A percentile compares a stretch with the other conserved stretches of the same genome.
Conservation (phyloP, 345 rosid genomes). For the Arabis alpina region DNA sequence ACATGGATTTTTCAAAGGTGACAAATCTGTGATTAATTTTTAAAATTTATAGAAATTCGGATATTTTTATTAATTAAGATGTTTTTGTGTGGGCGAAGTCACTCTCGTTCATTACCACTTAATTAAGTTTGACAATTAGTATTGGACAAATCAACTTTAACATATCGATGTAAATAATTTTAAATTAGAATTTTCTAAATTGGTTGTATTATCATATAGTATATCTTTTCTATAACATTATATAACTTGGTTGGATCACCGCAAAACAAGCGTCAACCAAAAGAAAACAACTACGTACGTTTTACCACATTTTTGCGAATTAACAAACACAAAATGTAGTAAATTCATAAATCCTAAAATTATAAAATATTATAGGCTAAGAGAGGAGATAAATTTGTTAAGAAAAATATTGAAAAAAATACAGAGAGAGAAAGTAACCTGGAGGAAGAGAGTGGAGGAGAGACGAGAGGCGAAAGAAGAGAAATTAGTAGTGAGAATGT, state of each 20-base stretch:
- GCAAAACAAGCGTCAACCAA: neutral
- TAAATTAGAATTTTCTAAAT: neutral
- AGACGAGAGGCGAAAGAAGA: slow-evolving; percentile 72
- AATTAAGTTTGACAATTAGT: neutral
- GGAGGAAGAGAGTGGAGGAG: slow-evolving; percentile 72
- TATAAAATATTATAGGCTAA: neutral
- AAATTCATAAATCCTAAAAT: neutral
- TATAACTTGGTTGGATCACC: slow-evolving; percentile 1
- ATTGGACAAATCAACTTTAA: too few species aligned
- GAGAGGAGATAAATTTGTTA: too few species aligned
- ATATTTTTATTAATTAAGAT: too few species aligned
- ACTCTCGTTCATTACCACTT: too few species aligned
- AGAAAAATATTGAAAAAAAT: too few species aligned
- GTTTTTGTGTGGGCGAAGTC: too few species aligned
- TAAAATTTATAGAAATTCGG: too few species aligned
- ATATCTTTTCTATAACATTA: neutral
- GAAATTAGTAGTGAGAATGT: slow-evolving; percentile 75
- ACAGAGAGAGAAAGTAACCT: slow-evolving; percentile 45
- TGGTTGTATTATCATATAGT: neutral
- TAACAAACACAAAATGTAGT: neutral
- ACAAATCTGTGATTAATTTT: too few species aligned
- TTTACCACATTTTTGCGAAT: neutral
- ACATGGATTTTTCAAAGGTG: too few species aligned
- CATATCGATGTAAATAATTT: neutral
- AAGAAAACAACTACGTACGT: neutral